phyloP scores from a whole-genome alignment of 306 rosid genomes.

The Malus sieversii region DNA sequence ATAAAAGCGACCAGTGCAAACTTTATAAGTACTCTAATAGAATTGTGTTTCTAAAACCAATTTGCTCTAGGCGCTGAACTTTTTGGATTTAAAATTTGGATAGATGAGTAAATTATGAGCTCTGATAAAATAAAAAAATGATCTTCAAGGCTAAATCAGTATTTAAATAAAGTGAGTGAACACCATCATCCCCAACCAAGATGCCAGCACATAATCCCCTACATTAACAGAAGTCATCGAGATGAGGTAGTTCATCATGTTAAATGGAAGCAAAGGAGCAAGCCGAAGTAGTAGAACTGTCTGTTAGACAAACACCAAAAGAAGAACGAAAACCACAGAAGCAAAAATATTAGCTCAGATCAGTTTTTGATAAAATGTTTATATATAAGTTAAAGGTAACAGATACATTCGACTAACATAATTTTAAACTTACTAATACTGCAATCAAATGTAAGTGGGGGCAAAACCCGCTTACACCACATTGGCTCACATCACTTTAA shows the following conservation, averaged over 20 bases:
- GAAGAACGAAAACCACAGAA: not conserved
- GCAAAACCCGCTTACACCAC: too few relatives aligned
- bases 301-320: slow-evolving; percentile 22
- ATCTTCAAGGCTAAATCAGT: not conserved
- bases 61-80: not conserved
- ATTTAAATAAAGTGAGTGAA: not conserved
- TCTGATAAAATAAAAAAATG: not conserved
- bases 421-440: too few relatives aligned
- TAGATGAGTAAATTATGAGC: not conserved
- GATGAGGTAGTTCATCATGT: slow-evolving; percentile 49
- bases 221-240: slow-evolving; percentile 42
- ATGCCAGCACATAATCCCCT: slow-evolving; percentile 44
- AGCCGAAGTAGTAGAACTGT: slow-evolving; percentile 46
- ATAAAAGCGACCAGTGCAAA: not conserved
- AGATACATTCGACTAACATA: not conserved
- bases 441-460: not conserved
- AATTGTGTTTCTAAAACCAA: too few relatives aligned
- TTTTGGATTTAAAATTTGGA: not conserved
- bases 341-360: not conserved
- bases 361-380: too few relatives aligned
- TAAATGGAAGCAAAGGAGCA: slow-evolving; percentile 50
- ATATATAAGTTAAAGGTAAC: not conserved
- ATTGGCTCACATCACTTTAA: too few relatives aligned
- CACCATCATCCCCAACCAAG: slow-evolving; percentile 67
- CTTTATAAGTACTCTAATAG: too few relatives aligned